These are phyloP conservation scores for Melaleuca alternifolia DNA, from an alignment of 345 rosid species.

Conservation along the genomic window DNA sequence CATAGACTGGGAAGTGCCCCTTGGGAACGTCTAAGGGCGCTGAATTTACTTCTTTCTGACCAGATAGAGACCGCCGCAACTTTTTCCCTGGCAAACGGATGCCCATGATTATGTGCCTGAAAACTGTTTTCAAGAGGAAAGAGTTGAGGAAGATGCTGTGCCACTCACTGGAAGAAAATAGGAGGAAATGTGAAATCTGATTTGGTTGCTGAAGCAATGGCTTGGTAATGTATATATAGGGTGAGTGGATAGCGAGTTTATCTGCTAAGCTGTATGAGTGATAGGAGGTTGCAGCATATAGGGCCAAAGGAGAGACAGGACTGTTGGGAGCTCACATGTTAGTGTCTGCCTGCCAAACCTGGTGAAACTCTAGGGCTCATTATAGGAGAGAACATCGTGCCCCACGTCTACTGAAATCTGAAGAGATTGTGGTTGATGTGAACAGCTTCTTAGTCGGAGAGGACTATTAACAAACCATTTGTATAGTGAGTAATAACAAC, in stretches of 20 bases:
- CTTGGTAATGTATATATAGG: not conserved
- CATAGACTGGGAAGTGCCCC: conserved; percentile 17
- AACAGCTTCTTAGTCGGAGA: not conserved
- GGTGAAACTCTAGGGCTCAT: not conserved
- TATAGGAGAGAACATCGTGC: not conserved
- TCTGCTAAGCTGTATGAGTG: not conserved
- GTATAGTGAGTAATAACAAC: not conserved
- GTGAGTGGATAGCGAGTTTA: not conserved
- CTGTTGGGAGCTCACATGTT: not conserved
- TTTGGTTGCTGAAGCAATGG: not conserved
- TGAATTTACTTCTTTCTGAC: not conserved
- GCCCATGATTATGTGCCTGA: not conserved
- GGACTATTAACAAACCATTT: not conserved
- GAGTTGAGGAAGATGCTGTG: not conserved
- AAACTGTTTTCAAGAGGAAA: not conserved
- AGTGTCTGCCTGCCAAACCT: not conserved
- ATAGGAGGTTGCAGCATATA: not conserved
- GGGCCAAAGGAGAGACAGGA: not conserved
- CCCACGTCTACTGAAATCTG: not conserved
- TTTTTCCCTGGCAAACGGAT: not conserved
- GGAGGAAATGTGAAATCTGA: not conserved
- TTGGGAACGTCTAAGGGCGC: conserved; percentile 3
- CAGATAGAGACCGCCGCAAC: not conserved
- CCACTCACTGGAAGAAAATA: not conserved
- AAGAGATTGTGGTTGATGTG: not conserved